phyloP scores from a whole-genome alignment of 2,329 filamentous ascomycete genomes.

The Blastomyces silverae region DNA sequence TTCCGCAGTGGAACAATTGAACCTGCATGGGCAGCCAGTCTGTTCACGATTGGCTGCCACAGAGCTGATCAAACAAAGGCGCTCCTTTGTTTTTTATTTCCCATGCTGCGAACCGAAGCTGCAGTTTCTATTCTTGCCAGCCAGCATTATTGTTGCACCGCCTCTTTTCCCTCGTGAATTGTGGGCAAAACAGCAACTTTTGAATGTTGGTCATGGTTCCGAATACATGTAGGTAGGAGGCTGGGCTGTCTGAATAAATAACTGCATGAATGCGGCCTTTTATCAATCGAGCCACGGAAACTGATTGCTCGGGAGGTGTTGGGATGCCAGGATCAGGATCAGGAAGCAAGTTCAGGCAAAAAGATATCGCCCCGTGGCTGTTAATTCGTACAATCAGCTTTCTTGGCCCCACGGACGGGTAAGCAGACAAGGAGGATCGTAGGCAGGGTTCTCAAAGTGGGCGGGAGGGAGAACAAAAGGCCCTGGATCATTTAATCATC shows the following conservation, averaged over 20 bases:
- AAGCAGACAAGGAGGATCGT: background rate
- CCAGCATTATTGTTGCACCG: background rate
- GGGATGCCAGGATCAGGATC: background rate
- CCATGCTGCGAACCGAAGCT: background rate
- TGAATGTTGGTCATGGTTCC: background rate
- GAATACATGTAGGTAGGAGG: background rate
- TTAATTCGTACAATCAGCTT: background rate
- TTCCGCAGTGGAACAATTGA: background rate
- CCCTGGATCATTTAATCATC: too few relatives aligned
- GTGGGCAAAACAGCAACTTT: background rate
- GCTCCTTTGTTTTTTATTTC: background rate
- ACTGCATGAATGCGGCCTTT: background rate
- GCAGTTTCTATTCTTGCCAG: background rate
- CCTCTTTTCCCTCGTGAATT: background rate
- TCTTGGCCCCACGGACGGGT: background rate
- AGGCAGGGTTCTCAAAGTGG: background rate
- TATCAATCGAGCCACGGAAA: background rate
- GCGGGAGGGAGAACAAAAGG: background rate
- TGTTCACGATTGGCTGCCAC: background rate
- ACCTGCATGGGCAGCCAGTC: background rate
- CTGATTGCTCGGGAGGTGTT: background rate
- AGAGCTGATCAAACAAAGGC: slow-evolving; percentile 4
- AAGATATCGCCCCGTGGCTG: background rate
- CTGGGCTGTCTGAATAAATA: background rate
- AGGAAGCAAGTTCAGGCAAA: background rate